Percentiles rank a stretch among this genome's conserved stretches.
Conservation (phyloP, 805 yeast genomes). For the Suhomyces xylopsoci region DNA sequence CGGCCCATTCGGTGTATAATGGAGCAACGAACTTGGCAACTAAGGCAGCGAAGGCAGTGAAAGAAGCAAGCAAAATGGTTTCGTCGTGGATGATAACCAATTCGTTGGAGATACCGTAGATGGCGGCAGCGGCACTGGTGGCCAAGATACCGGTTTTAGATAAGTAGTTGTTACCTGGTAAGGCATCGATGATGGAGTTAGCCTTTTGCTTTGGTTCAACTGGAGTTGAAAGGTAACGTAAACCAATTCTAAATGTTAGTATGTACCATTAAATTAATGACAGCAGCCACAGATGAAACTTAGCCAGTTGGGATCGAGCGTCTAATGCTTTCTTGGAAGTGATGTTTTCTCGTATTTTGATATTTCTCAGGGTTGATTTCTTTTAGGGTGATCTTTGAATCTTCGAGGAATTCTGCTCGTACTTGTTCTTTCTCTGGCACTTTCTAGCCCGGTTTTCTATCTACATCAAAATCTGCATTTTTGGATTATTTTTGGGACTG, state of each 20-base stretch:
- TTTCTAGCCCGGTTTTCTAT: not conserved
- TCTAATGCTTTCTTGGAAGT: not conserved
- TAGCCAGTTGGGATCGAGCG: not conserved
- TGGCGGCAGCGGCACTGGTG: constrained; percentile 89
- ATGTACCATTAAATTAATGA: constrained; percentile 4
- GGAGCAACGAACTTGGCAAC: constrained; percentile 90
- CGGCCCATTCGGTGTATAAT: constrained; percentile 91
- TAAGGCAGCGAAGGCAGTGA: constrained; percentile 70
- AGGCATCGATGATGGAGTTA: constrained; percentile 78
- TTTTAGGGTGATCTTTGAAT: not conserved
- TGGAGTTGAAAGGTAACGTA: constrained; percentile 65
- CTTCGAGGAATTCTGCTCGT: not conserved
- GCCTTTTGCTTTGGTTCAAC: constrained; percentile 89
- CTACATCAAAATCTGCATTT: not conserved
- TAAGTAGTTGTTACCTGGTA: constrained; percentile 86
- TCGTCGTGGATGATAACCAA: constrained; percentile 93
- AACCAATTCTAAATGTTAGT: constrained; percentile 48
- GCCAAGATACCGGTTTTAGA: constrained; percentile 95
- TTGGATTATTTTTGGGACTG: not conserved
- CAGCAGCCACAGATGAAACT: not conserved
- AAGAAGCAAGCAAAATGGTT: constrained; percentile 78
- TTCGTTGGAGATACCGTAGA: constrained; percentile 92
- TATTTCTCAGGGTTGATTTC: not conserved
- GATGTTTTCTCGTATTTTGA: not conserved
- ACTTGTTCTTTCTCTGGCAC: not conserved